Percentiles rank a stretch among this genome's conserved stretches.
Evolutionary conservation across 495 filamentous ascomycete species (phyloP).

Genomic region (Podospora pseudopauciseta): DNA sequence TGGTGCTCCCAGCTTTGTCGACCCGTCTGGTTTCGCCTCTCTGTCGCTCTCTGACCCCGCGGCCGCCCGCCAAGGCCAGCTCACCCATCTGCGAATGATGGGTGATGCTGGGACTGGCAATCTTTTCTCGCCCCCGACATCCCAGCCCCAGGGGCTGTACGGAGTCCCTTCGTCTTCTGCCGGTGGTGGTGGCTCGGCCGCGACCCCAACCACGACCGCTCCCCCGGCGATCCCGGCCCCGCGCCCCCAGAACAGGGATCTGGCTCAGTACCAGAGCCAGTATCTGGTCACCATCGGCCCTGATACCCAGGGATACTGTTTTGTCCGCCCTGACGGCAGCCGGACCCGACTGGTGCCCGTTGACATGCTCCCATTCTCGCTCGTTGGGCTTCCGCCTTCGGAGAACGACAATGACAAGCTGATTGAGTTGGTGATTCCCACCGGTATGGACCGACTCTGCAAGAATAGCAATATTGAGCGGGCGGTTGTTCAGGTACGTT

Average conservation of each 20-base stretch:
- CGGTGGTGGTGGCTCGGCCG: not conserved
- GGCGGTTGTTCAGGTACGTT: slow-evolving; percentile 23
- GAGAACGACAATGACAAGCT: slow-evolving; percentile 34
- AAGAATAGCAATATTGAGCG: slow-evolving; percentile 32
- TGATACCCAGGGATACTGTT: slow-evolving; percentile 44
- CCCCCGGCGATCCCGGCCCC: not conserved
- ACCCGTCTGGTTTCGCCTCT: not conserved
- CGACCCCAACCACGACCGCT: not conserved
- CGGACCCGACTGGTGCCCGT: slow-evolving; percentile 61
- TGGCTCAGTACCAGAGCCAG: not conserved
- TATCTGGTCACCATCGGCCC: slow-evolving; percentile 1
- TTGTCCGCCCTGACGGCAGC: slow-evolving; percentile 53
- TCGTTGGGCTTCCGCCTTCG: slow-evolving; percentile 34
- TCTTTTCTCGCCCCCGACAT: not conserved
- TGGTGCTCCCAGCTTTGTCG: not conserved
- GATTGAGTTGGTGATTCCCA: slow-evolving; percentile 41
- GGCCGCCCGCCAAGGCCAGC: not conserved
- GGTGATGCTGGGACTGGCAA: too few relatives aligned
- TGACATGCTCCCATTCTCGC: slow-evolving; percentile 55
- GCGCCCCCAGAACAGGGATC: not conserved
- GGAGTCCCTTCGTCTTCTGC: not conserved
- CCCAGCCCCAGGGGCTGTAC: not conserved
- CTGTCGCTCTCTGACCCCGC: not conserved
- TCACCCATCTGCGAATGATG: not conserved
- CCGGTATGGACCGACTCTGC: slow-evolving; percentile 33